Evolutionary conservation across 129 eudicot species (phyloP), one percentile per base, ranked within the genome.

Genomic region (Flaveria brownii): DNA sequence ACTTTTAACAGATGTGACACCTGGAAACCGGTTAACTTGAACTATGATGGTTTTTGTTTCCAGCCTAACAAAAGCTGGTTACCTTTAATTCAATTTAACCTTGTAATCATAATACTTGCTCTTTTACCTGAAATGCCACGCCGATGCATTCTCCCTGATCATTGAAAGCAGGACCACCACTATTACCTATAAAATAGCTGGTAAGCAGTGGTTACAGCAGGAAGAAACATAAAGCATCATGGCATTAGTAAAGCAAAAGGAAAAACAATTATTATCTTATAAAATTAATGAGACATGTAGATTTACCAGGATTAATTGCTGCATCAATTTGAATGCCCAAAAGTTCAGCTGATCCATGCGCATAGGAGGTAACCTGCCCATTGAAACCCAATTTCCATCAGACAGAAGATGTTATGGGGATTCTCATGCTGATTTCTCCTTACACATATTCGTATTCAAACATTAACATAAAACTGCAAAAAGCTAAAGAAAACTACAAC

Each of bases 111-210:
- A 52, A 51, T 52, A 15, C 22, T 42, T 56, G 5, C 28, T 26
- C 41, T 70, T 73, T 67, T 87, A 94, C 98, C 97, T 94, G 98
- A 87, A 94, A 94, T 42, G 98, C 98, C 73, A 94, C 97, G 8
- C 98, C 98, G 17, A 94, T 89, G 88, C 98, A 94, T 65, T 94
- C 96, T 76, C 98, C 98, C 79, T 84, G 87, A 79, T 87, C 97
- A 45, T 94, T 94, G 84, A 94, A 94, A 59, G 98, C 98, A 84
- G 98, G 98, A 39, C 98, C 98, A 42, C 98, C 98, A 69, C 98
- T 94, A 83, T 94, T 94, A 81, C 98, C 98, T 94, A 83, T 75
- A 88, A 80, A 78, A 68, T 74, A 49, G 75, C 70, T 78, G 75
- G 65, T 78, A 74, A 84, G 86, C 75, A 77, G 51, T 70, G 71